A percentile compares a stretch with the other conserved stretches of the same genome.
These are phyloP conservation scores for Eucalyptus fibrosa DNA, from an alignment of 345 rosid genomes.

Conservation along the genomic window DNA sequence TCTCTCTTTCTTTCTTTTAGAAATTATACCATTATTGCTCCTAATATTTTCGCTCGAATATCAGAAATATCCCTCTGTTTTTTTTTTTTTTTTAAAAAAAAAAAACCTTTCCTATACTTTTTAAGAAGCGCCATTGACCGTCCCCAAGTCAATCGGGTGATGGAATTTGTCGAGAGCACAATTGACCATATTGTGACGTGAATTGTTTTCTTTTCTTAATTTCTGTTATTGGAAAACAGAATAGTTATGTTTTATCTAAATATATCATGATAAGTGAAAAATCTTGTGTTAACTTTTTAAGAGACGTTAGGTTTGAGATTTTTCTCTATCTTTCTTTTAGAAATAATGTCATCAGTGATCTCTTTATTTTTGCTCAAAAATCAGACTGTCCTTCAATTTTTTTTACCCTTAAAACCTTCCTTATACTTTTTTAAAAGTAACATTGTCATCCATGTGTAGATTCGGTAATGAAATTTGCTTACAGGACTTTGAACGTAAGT, in stretches of 20 bases:
- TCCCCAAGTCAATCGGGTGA: not conserved
- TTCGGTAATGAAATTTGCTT: not conserved
- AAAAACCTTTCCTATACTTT: not conserved
- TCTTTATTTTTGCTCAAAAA: not conserved
- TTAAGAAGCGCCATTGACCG: not conserved
- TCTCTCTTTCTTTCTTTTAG: not conserved
- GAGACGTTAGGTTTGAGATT: rapidly evolving
- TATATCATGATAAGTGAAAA: too few species aligned
- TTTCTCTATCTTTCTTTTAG: not conserved
- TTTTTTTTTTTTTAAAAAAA: not conserved
- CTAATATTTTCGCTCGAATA: rapidly evolving
- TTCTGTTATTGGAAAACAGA: not conserved
- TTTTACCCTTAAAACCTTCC: not conserved
- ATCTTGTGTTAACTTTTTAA: not conserved
- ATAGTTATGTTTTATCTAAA: not conserved
- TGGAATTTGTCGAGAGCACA: not conserved
- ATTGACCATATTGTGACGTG: not conserved
- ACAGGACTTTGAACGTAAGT: not conserved
- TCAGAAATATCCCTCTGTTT: rapidly evolving
- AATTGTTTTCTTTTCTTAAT: not conserved
- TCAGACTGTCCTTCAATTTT: not conserved
- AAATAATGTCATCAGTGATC: not conserved
- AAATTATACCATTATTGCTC: not conserved
- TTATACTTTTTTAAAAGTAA: not conserved
- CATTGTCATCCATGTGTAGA: not conserved